A percentile compares a stretch with the other conserved stretches of the same genome.
Evolutionary conservation across 75 land plant species (phyloP).

Genomic region (Picea sitchensis): DNA sequence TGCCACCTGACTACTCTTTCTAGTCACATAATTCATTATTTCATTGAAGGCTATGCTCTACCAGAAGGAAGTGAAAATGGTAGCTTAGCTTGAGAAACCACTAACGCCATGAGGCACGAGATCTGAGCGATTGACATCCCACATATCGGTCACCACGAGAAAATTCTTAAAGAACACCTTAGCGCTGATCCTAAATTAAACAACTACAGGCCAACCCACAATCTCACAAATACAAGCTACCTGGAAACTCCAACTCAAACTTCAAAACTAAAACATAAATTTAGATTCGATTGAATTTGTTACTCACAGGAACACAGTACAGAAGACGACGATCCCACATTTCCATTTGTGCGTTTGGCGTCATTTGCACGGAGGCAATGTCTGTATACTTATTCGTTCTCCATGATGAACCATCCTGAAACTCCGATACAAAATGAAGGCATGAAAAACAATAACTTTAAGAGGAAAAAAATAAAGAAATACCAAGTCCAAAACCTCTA

Average conservation of each 20-base stretch:
- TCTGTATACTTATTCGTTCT: slow-evolving; percentile 81
- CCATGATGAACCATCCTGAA: slow-evolving; percentile 75
- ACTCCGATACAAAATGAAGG: not conserved
- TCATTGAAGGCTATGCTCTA: too few relatives aligned
- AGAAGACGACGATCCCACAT: slow-evolving; percentile 90
- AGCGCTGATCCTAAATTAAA: too few relatives aligned
- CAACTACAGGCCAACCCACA: not conserved
- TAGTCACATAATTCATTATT: too few relatives aligned
- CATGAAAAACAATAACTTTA: not conserved
- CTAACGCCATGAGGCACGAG: too few relatives aligned
- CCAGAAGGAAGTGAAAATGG: too few relatives aligned
- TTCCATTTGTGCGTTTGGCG: slow-evolving; percentile 30
- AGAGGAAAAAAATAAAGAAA: not conserved
- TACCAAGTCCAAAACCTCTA: too few relatives aligned
- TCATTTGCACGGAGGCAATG: slow-evolving; percentile 37
- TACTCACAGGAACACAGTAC: slow-evolving; percentile 81
- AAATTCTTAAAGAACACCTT: too few relatives aligned
- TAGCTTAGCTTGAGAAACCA: too few relatives aligned
- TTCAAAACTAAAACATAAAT: not conserved
- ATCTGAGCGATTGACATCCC: too few relatives aligned
- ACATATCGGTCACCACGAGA: too few relatives aligned
- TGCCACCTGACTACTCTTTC: too few relatives aligned
- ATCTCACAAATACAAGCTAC: not conserved
- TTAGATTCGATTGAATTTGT: not conserved
- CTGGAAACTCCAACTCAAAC: too few relatives aligned